Percentiles rank a stretch among this genome's conserved stretches.
These are phyloP conservation scores for Solanum okadae DNA, from an alignment of 257 asterid species.

Conservation along the genomic window DNA sequence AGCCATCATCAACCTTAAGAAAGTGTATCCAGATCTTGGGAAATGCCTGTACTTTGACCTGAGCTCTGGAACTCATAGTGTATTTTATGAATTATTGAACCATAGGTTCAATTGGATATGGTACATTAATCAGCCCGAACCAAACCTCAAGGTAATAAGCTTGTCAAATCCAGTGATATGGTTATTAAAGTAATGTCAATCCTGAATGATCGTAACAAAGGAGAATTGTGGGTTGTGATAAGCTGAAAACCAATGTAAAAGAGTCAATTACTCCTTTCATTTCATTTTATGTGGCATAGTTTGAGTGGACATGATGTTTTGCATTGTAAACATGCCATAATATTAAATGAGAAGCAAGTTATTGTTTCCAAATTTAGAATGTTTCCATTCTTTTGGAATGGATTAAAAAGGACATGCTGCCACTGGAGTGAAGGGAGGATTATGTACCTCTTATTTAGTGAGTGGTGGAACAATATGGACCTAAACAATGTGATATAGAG, in stretches of 20 bases:
- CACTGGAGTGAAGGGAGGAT: background rate
- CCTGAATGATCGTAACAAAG: background rate
- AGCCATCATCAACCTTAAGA: slow-evolving; percentile 45
- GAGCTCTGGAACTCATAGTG: slow-evolving; percentile 45
- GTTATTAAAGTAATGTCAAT: background rate
- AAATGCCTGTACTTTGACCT: slow-evolving; percentile 67
- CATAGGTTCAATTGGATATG: slow-evolving; percentile 87
- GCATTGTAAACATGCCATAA: background rate
- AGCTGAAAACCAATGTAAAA: background rate
- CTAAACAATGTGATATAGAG: background rate
- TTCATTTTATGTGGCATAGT: background rate
- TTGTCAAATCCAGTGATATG: background rate
- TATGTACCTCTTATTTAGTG: background rate
- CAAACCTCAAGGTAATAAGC: slow-evolving; percentile 51
- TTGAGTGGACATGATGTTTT: background rate
- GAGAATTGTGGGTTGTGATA: background rate
- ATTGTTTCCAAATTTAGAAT: background rate
- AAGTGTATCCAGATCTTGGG: slow-evolving; percentile 71
- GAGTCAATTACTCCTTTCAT: background rate
- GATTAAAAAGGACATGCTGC: background rate
- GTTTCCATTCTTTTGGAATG: background rate
- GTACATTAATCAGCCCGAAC: slow-evolving; percentile 78
- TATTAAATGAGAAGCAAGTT: background rate
- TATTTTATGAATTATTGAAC: slow-evolving; percentile 56
- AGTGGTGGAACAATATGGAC: background rate